A percentile compares a stretch with the other conserved stretches of the same genome.
Evolutionary conservation across 2,329 filamentous ascomycete species (phyloP).

Genomic region (Ophiosphaerella korrae): DNA sequence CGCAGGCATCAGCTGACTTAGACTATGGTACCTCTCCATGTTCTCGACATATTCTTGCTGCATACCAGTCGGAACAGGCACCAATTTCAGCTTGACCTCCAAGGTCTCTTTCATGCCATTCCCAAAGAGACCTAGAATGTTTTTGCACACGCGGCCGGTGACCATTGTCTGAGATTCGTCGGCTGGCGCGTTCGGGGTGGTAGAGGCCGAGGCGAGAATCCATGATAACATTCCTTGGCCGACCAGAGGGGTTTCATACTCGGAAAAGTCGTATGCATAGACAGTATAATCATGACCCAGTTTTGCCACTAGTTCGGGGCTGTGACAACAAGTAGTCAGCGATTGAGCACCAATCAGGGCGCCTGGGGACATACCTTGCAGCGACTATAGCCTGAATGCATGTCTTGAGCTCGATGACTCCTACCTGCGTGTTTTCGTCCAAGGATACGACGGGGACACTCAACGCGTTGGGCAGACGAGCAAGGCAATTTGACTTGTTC

Average conservation of each 20-base stretch:
- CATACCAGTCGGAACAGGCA: conserved; percentile 71
- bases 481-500: conserved; percentile 85
- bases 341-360: conserved; percentile 9
- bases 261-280: conserved; percentile 95
- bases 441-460: conserved; percentile 80
- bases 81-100: conserved; percentile 88
- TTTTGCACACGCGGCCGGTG: conserved; percentile 88
- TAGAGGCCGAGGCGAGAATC: conserved; percentile 68
- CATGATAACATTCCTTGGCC: conserved; percentile 95
- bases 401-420: conserved; percentile 82
- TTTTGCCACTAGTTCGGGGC: conserved; percentile 82
- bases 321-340: conserved; percentile 53
- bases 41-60: conserved; percentile 66
- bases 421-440: conserved; percentile 80
- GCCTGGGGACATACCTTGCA: conserved; percentile 56
- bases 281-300: conserved; percentile 87
- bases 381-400: conserved; percentile 82
- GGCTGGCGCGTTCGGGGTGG: conserved; percentile 59
- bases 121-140: conserved; percentile 80
- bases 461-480: conserved; percentile 79
- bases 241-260: conserved; percentile 89
- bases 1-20: conserved; percentile 62
- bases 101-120: conserved; percentile 85
- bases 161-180: conserved; percentile 73
- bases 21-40: conserved; percentile 64